phyloP scores from a whole-genome alignment of 176 grass and related monocot species.

The Aegilops bicornis region DNA sequence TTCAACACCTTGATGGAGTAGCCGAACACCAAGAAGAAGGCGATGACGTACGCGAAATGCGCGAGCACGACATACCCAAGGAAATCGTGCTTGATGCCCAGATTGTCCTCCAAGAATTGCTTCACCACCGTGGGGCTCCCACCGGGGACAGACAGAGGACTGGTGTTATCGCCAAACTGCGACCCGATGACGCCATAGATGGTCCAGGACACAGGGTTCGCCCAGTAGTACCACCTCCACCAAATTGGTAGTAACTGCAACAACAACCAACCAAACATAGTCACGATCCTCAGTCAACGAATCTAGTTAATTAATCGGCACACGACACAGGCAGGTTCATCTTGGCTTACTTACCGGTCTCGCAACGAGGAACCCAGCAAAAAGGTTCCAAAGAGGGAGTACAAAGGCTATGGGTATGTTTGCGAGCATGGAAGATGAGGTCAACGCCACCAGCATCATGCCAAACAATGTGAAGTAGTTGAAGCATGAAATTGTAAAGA shows the following conservation, averaged over 20 bases:
- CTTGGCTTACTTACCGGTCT: conserved; percentile 50
- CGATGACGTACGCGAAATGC: conserved; percentile 57
- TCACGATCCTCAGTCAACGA: neutral
- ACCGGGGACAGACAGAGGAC: conserved; percentile 39
- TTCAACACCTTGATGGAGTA: conserved; percentile 81
- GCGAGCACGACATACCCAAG: conserved; percentile 56
- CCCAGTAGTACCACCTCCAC: conserved; percentile 99
- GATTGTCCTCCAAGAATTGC: conserved; percentile 41
- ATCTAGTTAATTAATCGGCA: neutral
- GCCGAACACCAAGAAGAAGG: conserved; percentile 67
- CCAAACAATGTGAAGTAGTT: conserved; percentile 77
- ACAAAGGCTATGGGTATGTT: conserved; percentile 57
- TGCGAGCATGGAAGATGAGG: conserved; percentile 59
- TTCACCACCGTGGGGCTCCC: conserved; percentile 19
- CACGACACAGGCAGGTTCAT: neutral
- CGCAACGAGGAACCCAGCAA: conserved; percentile 69
- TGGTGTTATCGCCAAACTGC: conserved; percentile 48
- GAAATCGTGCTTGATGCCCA: conserved; percentile 59
- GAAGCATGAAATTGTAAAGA: conserved; percentile 68
- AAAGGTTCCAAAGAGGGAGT: conserved; percentile 74
- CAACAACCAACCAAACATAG: neutral
- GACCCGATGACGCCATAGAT: conserved; percentile 72
- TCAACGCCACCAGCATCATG: conserved; percentile 72
- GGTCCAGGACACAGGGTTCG: conserved; percentile 70
- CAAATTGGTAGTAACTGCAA: conserved; percentile 66